Base-by-base conservation (phyloP, 2,329 filamentous ascomycete species). In the Trichoderma citrinoviride region DNA sequence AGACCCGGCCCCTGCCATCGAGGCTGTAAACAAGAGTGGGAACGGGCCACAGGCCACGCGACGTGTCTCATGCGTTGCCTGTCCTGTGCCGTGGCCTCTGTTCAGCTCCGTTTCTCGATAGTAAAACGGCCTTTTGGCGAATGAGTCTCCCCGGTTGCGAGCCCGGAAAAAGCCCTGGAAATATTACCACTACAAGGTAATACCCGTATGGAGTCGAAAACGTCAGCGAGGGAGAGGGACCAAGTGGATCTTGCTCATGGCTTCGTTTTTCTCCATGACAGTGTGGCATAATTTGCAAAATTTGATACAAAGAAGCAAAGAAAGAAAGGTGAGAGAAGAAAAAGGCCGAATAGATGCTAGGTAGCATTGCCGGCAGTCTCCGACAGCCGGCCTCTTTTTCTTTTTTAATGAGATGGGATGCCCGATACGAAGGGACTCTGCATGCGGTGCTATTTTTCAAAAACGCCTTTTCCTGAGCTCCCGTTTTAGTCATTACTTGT, bases 41-140 rank as follows among this genome's bases (percentile, higher is more conserved):
- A 61, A 61, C 46, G 23, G 27, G 50, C 57, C 57, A 60, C 56
- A 27, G 27, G 56, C 56, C 56, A 61, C 57, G 57, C 57, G 57
- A 61, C 46, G 19, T 21, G 29, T 40, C 46, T 21, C 8, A 37
- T 37, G 33, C 33, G 33, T 25, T 60, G 19, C 7, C 29, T 37
- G 23, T 29, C 3, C n/a, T 7, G 37, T 23, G 29, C 15, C 25
- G 21, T 37, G 33, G 33, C 44, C 19, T 33, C 40, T 40, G 21
- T 41, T 40, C 55, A 37, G 43, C 27, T 43, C 14, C 21, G 7
- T 53, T 37, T 53, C 15, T 14, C n/a, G n/a, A n/a, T n/a, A n/a
- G n/a, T n/a, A n/a, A n/a, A n/a, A n/a, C n/a, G n/a, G n/a, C 25
- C 19, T 41, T n/a, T 55, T 43, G 53, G 27, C 53, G 25, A 43